Base-by-base conservation (phyloP, 257 asterid species). In the Scutellaria baicalensis region DNA sequence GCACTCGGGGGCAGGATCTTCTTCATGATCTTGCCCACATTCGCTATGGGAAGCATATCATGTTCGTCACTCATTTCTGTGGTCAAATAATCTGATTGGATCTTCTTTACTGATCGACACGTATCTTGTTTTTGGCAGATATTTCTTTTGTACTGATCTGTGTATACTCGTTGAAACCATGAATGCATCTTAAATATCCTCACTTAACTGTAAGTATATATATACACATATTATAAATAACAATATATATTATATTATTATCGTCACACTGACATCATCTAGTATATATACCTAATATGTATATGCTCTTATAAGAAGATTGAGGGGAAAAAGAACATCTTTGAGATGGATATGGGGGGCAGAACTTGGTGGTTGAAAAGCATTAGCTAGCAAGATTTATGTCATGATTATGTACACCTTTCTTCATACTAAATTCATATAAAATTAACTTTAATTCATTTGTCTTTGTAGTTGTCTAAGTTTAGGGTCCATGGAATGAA, bases 11-110 rank as follows among this genome's bases (percentile, higher is more conserved):
- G 95, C 16, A 88, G 79, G 71, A 82, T 78, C 56, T 76, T 75
- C 73, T 79, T 85, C 95, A 88, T 88, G 55, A 88, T 81, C 79
- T 90, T 55, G 23, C 90, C 92, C 12, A 86, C 85, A 47, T 88
- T 88, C 16, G 95, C 92, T n/a, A 88, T 82, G 1, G 95, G 95
- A 18, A 88, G 80, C 49, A 88, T 80, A 3, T 85, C 88, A 1
- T 63, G 84, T 48, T 79, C 80, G 8, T 86, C 80, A 5, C 11
- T 74, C 88, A 78, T 85, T 71, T 65, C 39, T 8, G 35, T 1
- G 17, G 36, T 13, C 8, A 5, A n/a, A 75, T 51, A 35, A 51
- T 35, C 20, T 18, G 61, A 57, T 35, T 20, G 10, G 62, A 64
- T 58, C 60, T 64, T 66, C 13, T 57, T 54, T 20, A 27, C 20